A percentile compares a stretch with the other conserved stretches of the same genome.
Conservation (phyloP, 805 yeast genomes). For the Kodamaea laetipori region DNA sequence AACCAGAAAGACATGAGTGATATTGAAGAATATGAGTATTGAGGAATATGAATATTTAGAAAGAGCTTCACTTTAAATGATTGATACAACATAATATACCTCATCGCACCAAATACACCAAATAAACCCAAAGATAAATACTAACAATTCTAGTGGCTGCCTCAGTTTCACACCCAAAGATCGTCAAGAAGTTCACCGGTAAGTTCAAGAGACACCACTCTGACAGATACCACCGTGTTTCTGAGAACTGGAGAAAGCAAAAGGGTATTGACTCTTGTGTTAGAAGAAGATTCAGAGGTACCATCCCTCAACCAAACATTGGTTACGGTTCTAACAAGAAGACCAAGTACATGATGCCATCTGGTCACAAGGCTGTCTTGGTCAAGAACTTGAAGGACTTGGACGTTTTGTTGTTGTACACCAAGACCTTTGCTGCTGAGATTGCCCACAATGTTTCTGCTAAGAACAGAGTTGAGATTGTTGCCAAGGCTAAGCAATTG, state of each 20-base stretch:
- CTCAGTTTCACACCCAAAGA: conserved; percentile 97
- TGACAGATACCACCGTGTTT: conserved; percentile 98
- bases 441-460: conserved; percentile 98
- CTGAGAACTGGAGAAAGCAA: conserved; percentile 99
- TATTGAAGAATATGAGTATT: no score
- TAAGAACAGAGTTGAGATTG: conserved; percentile 94
- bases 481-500: conserved; percentile 96
- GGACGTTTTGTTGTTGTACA: conserved; percentile 94
- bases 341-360: conserved; percentile 93
- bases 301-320: conserved; percentile 97
- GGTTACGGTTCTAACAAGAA: conserved; percentile 99
- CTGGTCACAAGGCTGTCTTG: conserved; percentile 97
- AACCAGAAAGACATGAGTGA: no score
- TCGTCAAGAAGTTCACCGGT: conserved; percentile 98
- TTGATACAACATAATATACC: no score
- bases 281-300: conserved; percentile 99
- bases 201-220: conserved; percentile 99
- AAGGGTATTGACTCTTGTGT: conserved; percentile 99
- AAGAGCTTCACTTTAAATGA: no score
- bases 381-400: conserved; percentile 92
- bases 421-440: conserved; percentile 99
- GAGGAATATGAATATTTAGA: no score
- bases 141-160: conserved; percentile 73
- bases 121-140: no score
- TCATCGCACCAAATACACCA: no score